A percentile compares a stretch with the other conserved stretches of the same genome.
Conservation (phyloP, 805 yeast species). For the Spathaspora passalidarum region DNA sequence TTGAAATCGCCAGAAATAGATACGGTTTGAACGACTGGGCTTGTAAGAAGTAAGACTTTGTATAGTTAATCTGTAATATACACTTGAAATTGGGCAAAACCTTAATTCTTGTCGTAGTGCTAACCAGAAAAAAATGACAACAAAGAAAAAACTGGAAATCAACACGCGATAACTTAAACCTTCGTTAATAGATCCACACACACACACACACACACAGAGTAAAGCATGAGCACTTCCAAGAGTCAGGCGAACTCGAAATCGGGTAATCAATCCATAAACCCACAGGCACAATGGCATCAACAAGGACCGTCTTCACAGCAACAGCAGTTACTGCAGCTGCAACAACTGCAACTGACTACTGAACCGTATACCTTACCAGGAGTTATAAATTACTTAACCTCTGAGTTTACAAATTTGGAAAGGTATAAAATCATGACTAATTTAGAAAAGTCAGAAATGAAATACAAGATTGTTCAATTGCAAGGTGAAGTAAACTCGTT, state of each 20-base stretch:
- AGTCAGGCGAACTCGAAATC: background rate
- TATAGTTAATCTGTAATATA: background rate
- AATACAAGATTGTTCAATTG: constrained; percentile 47
- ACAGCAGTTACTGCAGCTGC: constrained; percentile 8
- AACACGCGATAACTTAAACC: too few species aligned
- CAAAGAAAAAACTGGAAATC: background rate
- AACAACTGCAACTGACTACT: constrained; percentile 7
- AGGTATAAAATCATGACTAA: constrained; percentile 47
- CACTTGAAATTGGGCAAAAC: too few species aligned
- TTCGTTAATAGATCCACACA: background rate
- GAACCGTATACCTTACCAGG: constrained; percentile 50
- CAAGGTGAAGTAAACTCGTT: constrained; percentile 52
- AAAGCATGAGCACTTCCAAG: background rate
- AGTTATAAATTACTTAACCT: constrained; percentile 54
- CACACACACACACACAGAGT: background rate
- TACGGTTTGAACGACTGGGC: constrained; percentile 92
- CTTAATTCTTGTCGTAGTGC: background rate
- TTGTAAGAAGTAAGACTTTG: constrained; percentile 1
- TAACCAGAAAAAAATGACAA: background rate
- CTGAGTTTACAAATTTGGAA: constrained; percentile 50
- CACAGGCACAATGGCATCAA: constrained; percentile 13
- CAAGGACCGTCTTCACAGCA: constrained; percentile 6
- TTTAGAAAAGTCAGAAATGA: constrained; percentile 51
- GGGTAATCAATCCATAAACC: background rate
- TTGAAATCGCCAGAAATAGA: constrained; percentile 91